Evolutionary conservation across 495 filamentous ascomycete species (phyloP), one percentile per base, ranked within the genome.

Genomic region (Polyplosphaeria fusca): DNA sequence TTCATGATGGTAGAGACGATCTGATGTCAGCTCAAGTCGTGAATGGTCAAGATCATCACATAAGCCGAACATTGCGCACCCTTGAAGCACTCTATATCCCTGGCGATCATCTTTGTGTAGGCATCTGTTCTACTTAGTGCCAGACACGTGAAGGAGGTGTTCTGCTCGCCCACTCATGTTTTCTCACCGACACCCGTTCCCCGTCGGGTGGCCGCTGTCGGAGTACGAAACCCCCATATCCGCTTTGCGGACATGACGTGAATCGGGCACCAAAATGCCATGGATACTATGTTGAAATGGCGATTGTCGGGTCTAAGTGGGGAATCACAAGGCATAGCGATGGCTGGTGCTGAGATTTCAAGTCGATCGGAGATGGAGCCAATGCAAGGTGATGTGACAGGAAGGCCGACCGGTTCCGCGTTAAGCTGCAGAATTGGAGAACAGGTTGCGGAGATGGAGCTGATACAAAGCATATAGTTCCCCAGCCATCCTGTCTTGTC

Each of bases 41-140:
- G 25, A 58, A 38, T 52, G 47, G 55, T 52, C 13, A 20, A 18
- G 19, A 24, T 24, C 12, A 52, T 30, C 44, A 42, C 27, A 26
- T 57, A 56, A 44, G 54, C 54, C 19, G 38, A 28, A 28, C 28
- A 37, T 58, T 13, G 55, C 55, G 25, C 27, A 52, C 41, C 38
- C 39, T 38, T n/a, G 40, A 30, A 43, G 7, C 19, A 52, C 38
- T 47, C 24, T 52, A 47, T 12, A 58, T 52, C 47, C 55, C 28
- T 58, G 46, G 39, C 45, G 55, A 58, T 58, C 55, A 19, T 16
- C 55, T 9, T 2, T 12, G 42, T 18, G 19, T 46, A 37, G 22
- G 13, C 20, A 24, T 42, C 11, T 50, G 26, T 24, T 28, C 25
- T 22, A 2, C 24, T 37, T 38, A 57, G 38, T 4, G 20, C 9